Percentiles rank a stretch among this genome's conserved stretches.
These are phyloP conservation scores for Sistotremastrum niveocremeum DNA, from an alignment of 768 basidiomycete species.

Conservation along the genomic window DNA sequence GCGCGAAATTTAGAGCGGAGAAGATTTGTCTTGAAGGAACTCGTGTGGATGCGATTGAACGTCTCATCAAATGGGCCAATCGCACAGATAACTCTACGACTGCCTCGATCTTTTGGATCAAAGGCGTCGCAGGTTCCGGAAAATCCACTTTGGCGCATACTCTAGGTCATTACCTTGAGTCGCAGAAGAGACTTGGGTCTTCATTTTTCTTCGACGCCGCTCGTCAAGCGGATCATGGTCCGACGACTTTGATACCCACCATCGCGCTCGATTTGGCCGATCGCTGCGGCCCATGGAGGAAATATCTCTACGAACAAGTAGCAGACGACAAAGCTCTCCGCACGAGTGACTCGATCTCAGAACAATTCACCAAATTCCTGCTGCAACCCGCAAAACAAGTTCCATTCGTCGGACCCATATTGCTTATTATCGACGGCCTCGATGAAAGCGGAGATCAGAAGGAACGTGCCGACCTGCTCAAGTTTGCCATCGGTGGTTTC, in stretches of 20 bases:
- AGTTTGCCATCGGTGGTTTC: slow-evolving; percentile 9
- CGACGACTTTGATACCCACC: slow-evolving; percentile 18
- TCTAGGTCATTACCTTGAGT: slow-evolving; percentile 13
- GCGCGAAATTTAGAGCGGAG: no score
- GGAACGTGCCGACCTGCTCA: slow-evolving; percentile 8
- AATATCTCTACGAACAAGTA: neutral
- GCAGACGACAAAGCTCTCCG: slow-evolving; percentile 1
- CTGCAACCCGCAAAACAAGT: slow-evolving; percentile 1
- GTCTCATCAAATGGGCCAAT: no score
- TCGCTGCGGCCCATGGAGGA: slow-evolving; percentile 1
- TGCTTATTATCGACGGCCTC: slow-evolving; percentile 24
- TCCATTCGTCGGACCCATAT: slow-evolving; percentile 3
- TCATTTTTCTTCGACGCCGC: slow-evolving; percentile 20
- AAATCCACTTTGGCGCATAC: slow-evolving; percentile 26
- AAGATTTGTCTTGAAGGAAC: no score
- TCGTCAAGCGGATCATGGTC: slow-evolving; percentile 8
- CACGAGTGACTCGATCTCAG: slow-evolving; percentile 1
- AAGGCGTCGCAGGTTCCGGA: slow-evolving; percentile 23
- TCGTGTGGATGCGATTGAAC: no score
- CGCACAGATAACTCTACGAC: no score
- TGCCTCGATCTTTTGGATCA: slow-evolving; percentile 14
- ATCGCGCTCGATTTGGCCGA: slow-evolving; percentile 19
- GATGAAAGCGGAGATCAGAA: slow-evolving; percentile 18
- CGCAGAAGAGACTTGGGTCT: slow-evolving; percentile 16
- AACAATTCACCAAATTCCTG: slow-evolving; percentile 11